Evolutionary conservation across 345 rosid genomes (phyloP).

Genomic region (Alliaria petiolata): DNA sequence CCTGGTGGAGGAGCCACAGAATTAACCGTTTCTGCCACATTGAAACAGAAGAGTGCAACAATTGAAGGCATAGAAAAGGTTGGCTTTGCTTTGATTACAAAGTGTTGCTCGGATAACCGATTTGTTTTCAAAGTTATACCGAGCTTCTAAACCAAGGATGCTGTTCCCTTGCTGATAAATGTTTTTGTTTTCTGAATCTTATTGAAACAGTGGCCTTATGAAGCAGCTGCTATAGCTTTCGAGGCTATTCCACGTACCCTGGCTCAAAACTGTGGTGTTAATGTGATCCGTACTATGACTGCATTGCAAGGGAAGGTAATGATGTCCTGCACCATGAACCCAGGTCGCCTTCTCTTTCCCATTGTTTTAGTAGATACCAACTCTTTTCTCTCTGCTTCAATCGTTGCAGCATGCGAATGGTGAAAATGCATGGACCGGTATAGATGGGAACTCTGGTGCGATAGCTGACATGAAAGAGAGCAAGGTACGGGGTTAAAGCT

Average conservation of each 20-base stretch:
- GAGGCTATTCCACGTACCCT: constrained; percentile 65
- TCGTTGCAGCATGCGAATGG: constrained; percentile 75
- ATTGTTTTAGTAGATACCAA: background rate
- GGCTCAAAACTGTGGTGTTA: constrained; percentile 31
- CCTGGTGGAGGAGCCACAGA: constrained; percentile 98
- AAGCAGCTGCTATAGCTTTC: constrained; percentile 95
- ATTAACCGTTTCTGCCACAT: constrained; percentile 81
- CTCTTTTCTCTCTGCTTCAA: background rate
- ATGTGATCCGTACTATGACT: constrained; percentile 28
- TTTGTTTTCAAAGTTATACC: background rate
- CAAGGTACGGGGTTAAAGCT: constrained; percentile 40
- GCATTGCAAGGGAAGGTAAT: constrained; percentile 80
- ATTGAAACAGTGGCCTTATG: constrained; percentile 82
- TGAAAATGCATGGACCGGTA: constrained; percentile 89
- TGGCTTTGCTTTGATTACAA: background rate
- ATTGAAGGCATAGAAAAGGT: constrained; percentile 96
- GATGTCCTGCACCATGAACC: background rate
- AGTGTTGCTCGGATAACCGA: background rate
- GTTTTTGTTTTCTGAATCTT: constrained; percentile 4
- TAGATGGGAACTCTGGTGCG: constrained; percentile 84
- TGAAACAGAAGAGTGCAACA: constrained; percentile 89
- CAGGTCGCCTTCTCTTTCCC: background rate
- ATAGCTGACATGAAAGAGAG: constrained; percentile 81
- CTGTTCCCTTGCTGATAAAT: background rate
- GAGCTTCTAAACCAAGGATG: background rate